Evolutionary conservation across 2,329 filamentous ascomycete species (phyloP).

Genomic region (Colletotrichum siamense): DNA sequence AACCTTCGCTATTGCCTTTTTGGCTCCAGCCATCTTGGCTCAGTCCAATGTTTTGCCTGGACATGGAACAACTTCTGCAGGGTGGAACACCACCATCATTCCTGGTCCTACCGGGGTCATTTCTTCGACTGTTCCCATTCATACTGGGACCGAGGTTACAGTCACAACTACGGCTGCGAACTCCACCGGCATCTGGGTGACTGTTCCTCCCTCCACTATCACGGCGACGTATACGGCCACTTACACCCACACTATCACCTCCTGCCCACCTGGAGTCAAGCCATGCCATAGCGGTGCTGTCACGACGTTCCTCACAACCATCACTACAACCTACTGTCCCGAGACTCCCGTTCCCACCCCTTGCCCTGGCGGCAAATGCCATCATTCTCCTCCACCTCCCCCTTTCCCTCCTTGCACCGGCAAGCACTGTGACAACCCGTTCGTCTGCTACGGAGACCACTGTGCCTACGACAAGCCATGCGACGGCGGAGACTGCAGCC

Average conservation of each 20-base stretch:
- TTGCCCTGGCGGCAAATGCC: neutral
- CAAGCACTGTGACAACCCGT: neutral
- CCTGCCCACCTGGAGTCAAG: neutral
- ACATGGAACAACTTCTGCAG: neutral
- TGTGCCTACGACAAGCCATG: slow-evolving; percentile 28
- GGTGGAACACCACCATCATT: neutral
- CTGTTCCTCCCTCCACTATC: neutral
- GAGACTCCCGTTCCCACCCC: neutral
- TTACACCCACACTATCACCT: neutral
- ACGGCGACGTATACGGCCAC: slow-evolving; percentile 7
- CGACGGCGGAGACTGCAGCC: slow-evolving; percentile 18
- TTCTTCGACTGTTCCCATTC: neutral
- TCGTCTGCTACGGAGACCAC: slow-evolving; percentile 21
- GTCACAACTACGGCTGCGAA: neutral
- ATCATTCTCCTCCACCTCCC: neutral
- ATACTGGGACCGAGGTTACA: neutral
- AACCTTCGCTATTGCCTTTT: neutral
- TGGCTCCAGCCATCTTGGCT: neutral
- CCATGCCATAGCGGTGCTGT: neutral
- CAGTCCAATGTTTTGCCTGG: neutral
- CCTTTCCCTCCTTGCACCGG: slow-evolving; percentile 15
- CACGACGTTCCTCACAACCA: neutral
- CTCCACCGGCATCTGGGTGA: neutral
- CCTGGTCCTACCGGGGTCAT: neutral
- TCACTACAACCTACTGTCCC: slow-evolving; percentile 13